These are phyloP conservation scores for Colletotrichum graminicola DNA, from an alignment of 2,329 filamentous ascomycete species.

Conservation along the genomic window DNA sequence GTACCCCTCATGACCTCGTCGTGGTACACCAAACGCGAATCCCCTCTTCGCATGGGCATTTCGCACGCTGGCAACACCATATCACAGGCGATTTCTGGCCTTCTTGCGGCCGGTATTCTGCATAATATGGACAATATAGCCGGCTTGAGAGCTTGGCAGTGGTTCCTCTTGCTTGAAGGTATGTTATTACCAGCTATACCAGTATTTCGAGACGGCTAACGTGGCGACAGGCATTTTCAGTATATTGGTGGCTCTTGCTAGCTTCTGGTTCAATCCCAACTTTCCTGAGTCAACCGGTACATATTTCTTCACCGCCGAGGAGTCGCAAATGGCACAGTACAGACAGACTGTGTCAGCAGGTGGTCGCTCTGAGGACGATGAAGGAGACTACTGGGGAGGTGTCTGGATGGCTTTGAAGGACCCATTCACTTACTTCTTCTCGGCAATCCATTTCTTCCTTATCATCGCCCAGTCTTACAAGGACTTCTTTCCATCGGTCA, in stretches of 20 bases:
- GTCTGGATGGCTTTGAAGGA: conserved; percentile 51
- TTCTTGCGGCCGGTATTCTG: conserved; percentile 58
- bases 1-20: conserved; percentile 60
- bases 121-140: conserved; percentile 57
- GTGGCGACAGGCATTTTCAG: conserved; percentile 46
- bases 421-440: conserved; percentile 55
- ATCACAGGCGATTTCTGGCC: conserved; percentile 58
- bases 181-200: neutral
- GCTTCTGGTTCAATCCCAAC: conserved; percentile 54
- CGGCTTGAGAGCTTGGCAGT: conserved; percentile 54
- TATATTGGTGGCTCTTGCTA: conserved; percentile 49
- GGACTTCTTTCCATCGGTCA: conserved; percentile 57
- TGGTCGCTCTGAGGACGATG: conserved; percentile 52
- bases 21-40: conserved; percentile 61
- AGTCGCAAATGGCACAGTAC: conserved; percentile 54
- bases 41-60: conserved; percentile 58
- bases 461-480: conserved; percentile 58
- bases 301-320: conserved; percentile 53
- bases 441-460: conserved; percentile 55
- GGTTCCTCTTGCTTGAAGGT: conserved; percentile 57
- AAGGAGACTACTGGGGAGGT: conserved; percentile 55
- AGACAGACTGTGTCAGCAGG: conserved; percentile 53
- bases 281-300: conserved; percentile 51
- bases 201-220: conserved; percentile 2
- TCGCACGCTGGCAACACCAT: conserved; percentile 61